Base-by-base conservation (phyloP, 495 filamentous ascomycete species). In the Podospora tetraspora region DNA sequence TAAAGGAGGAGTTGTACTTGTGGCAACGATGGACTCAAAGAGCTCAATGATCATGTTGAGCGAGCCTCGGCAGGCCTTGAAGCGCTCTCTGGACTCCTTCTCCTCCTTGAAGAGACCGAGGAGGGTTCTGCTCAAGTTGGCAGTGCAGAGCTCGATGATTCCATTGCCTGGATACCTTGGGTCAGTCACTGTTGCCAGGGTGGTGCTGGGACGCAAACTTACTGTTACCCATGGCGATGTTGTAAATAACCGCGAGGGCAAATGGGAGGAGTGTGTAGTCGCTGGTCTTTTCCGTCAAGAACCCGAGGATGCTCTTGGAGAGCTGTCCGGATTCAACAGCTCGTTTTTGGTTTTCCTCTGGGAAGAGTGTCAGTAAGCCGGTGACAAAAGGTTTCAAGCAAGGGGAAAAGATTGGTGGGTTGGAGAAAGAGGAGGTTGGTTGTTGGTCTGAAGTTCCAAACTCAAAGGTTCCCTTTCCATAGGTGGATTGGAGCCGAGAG, bases 161-260 rank as follows among this genome's bases (percentile, higher is more conserved):
- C 86, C 83, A 56, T 12, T 19, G 19, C 61, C 5, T n/a, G 2
- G 24, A 43, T 8, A 60, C 56, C 22, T 37, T 7, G 6, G 30
- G 0, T 2, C 16, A 61, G 57, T 19, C 22, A 13, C 23, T 34
- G 24, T 16, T 37, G 6, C 21, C 3, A 60, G 43, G 5, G 43
- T 2, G 6, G 16, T 52, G 1, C 5, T 19, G 43, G 37, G 25
- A 32, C 3, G 12, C 29, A 37, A 16, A 24, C 79, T 76, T 79
- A 93, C 91, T 88, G 75, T 86, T 92, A 71, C 93, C 91, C 66
- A 91, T 82, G 71, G 88, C 88, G 65, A 92, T 84, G 69, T 95
- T 95, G 74, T 85, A 89, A 22, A 93, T 76, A 58, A 92, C 90
- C 64, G 88, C 86, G 61, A 91, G 82, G 19, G 85, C 85, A 57